phyloP scores from a whole-genome alignment of 2,329 filamentous ascomycete genomes.

The Myriosclerotinia duriaeana region DNA sequence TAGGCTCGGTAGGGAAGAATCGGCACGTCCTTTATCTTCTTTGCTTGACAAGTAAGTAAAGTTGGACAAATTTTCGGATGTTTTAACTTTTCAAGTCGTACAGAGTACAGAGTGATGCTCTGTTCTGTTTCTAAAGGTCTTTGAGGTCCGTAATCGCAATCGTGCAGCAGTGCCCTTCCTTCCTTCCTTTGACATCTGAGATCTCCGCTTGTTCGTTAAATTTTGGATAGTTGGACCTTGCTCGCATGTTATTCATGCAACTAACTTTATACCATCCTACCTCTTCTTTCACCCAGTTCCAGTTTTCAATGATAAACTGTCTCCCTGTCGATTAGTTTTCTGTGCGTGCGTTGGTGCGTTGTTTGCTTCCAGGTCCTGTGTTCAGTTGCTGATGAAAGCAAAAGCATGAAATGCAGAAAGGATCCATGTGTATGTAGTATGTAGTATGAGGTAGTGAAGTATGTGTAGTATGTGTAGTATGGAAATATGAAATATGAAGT shows the following conservation, averaged over 20 bases:
- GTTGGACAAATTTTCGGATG: no score
- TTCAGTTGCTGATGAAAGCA: neutral
- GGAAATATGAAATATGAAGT: no score
- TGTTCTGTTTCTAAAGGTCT: neutral
- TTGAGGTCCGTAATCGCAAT: constrained; percentile 20
- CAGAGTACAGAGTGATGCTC: no score
- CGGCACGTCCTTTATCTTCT: neutral
- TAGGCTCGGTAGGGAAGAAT: constrained; percentile 6
- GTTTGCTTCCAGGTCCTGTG: neutral
- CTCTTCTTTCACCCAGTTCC: no score
- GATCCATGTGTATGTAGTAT: neutral
- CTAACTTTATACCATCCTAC: neutral
- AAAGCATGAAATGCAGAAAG: neutral
- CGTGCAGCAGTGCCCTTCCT: constrained; percentile 13
- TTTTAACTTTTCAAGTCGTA: no score
- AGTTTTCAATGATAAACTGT: neutral
- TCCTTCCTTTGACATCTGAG: neutral
- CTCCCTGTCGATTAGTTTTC: neutral
- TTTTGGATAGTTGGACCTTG: no score
- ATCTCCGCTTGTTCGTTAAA: neutral
- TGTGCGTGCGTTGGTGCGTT: neutral
- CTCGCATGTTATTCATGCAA: neutral
- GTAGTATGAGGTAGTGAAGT: neutral
- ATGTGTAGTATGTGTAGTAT: no score
- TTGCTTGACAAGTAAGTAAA: neutral